These are phyloP conservation scores for Emmonsiellopsis sp. DNA, from an alignment of 2,329 filamentous ascomycete species.

Conservation along the genomic window DNA sequence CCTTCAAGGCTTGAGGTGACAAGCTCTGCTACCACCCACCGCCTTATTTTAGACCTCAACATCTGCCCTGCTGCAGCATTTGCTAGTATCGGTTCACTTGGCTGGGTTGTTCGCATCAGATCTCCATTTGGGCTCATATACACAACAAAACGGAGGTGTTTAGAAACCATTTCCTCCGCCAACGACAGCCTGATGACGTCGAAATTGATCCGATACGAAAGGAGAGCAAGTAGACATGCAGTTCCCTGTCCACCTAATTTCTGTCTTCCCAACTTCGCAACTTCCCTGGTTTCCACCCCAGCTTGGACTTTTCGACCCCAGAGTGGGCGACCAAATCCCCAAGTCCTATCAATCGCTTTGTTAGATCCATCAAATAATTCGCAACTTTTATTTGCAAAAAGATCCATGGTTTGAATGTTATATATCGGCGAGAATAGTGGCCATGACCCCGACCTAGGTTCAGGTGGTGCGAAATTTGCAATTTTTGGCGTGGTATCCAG, in stretches of 20 bases:
- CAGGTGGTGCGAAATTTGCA: background rate
- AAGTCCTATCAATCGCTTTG: background rate
- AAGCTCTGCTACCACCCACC: background rate
- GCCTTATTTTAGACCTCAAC: background rate
- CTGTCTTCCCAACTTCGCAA: background rate
- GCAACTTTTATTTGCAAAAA: background rate
- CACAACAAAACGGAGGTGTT: background rate
- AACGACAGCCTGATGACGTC: background rate
- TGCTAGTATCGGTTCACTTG: constrained; percentile 3
- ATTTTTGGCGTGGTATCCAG: background rate
- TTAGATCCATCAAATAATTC: background rate
- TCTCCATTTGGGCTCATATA: background rate
- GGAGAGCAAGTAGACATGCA: background rate
- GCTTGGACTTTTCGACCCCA: background rate
- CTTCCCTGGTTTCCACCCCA: background rate
- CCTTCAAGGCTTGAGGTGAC: background rate
- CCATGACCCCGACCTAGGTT: background rate
- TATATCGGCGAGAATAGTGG: background rate
- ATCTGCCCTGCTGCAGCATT: background rate
- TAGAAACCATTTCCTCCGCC: background rate
- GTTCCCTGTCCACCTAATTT: background rate
- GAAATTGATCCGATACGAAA: constrained; percentile 3
- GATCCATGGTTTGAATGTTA: background rate
- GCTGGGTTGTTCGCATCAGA: constrained; percentile 4
- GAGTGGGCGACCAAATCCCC: background rate